Evolutionary conservation across 202 grass and related monocot genomes (phyloP).

Genomic region (Zizania palustris): DNA sequence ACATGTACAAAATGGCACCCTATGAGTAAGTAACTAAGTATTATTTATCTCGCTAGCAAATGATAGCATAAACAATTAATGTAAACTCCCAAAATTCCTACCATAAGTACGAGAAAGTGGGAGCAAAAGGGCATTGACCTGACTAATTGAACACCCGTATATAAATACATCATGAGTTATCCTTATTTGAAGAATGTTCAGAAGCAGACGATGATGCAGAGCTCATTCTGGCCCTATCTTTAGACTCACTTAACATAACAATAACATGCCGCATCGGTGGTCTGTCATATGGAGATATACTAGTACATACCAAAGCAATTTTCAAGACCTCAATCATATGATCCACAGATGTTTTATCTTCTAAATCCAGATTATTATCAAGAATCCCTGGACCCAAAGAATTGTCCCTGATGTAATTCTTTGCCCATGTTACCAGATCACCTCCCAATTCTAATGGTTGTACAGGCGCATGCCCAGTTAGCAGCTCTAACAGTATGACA

Average conservation of each 20-base stretch:
- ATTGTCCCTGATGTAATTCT: conserved; percentile 88
- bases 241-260: conserved; percentile 89
- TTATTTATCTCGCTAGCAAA: conserved; percentile 45
- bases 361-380: conserved; percentile 71
- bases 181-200: conserved; percentile 63
- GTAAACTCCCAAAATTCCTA: conserved; percentile 39
- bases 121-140: conserved; percentile 47
- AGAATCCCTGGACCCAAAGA: conserved; percentile 66
- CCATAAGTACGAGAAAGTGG: conserved; percentile 35
- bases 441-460: conserved; percentile 92
- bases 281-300: conserved; percentile 74
- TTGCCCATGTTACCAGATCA: conserved; percentile 94
- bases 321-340: conserved; percentile 96
- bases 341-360: conserved; percentile 57
- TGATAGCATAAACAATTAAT: conserved; percentile 47
- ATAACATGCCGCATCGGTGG: conserved; percentile 95
- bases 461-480: conserved; percentile 83
- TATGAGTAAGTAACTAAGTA: conserved; percentile 9
- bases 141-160: conserved; percentile 40
- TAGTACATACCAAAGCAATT: conserved; percentile 92
- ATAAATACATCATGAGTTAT: conserved; percentile 66
- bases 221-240: conserved; percentile 71
- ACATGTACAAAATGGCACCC: conserved; percentile 5
- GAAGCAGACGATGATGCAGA: conserved; percentile 65
- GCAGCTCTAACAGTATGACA: conserved; percentile 83